Base-by-base conservation (phyloP, 768 basidiomycete genomes). In the Rhodosporidiobolus odoratus region DNA sequence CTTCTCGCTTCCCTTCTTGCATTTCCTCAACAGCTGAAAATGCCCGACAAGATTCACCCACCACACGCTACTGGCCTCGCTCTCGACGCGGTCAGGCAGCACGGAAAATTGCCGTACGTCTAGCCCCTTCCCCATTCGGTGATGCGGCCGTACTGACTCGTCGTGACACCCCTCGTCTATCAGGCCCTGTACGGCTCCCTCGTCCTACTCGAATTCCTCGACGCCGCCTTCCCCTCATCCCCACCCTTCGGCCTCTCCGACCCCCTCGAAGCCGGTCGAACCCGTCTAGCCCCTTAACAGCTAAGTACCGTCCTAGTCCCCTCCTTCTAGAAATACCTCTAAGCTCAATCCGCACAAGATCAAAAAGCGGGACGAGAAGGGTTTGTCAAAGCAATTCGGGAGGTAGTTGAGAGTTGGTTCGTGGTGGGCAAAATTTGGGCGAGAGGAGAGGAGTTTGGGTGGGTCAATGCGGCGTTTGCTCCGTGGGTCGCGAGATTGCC, bases 1-100 rank as follows among this genome's bases (percentile, higher is more conserved):
- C 23, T 12, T 25, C 38, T 40, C 12, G 8, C n/a, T 23, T 45
- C 32, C 43, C 30, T 19, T 12, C 27, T 13, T 34, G 17, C n/a
- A 23, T 21, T 59, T 21, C 30, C 58, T 41, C 9, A 58, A 30
- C 37, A 50, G 27, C 40, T 66, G 17, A 17, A 40, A 52, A 43
- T 17, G 50, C 60, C 40, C 52, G 19, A 48, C 52, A 77, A 47
- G 89, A 90, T 0, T 79, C 85, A 58, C 89, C 89, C 45, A 82
- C 90, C 25, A 91, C n/a, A 89, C 23, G 89, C 90, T 1, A 90
- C 89, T 75, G 90, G 91, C 0, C 83, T 92, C 6, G 89, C n/a
- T n/a, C n/a, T 93, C 2, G 90, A 90, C 0, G 84, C 86, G 0
- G 81, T 86, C 76, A 83, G 84, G 62, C 43, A 73, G 34, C 37